Base-by-base conservation (phyloP, 208 protist species). In the Trypanosoma brucei region DNA sequence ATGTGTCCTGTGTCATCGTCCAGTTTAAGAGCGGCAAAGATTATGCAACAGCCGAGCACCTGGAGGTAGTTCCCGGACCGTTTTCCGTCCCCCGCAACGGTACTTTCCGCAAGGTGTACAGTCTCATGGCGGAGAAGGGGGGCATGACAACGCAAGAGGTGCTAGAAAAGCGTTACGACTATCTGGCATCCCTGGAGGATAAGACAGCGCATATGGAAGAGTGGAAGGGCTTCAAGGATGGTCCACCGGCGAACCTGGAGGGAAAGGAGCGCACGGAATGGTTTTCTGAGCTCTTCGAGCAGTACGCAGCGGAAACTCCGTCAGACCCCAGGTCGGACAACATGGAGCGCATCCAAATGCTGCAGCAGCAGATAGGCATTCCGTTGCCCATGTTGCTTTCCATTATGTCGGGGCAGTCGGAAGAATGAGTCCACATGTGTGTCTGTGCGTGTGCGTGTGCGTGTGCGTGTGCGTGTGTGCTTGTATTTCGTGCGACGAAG, bases 1-100 rank as follows among this genome's bases (percentile, higher is more conserved):
- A 97, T 76, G 93, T 97, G 50, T 91, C 87, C 8, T 92, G 84
- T 58, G 85, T 97, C 22, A 91, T 97, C 69, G 83, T 97, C 50
- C 85, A 95, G 69, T 94, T 97, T 62, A 80, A 65, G 49, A 62
- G 80, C 48, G 91, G 91, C 64, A 81, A 53, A 31, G 86, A 93
- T 75, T 95, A 92, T 76, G 65, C 68, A n/a, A 67, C 62, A n/a
- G 71, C 73, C 42, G 75, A 83, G 11, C 87, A 91, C 68, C 38
- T 79, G 51, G 73, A 75, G 45, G 68, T 94, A 54, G 76, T 94
- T 8, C 84, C 86, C 3, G 91, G 91, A 14, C 87, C 91, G 3
- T 93, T 93, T 83, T 82, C 57, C 60, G 71, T 79, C 13, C 85
- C 91, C 6, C 66, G 60, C 37, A 90, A 91, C 70, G 67, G 39